Conservation (phyloP, 768 basidiomycete genomes). For the Xerocomellus intermedius region DNA sequence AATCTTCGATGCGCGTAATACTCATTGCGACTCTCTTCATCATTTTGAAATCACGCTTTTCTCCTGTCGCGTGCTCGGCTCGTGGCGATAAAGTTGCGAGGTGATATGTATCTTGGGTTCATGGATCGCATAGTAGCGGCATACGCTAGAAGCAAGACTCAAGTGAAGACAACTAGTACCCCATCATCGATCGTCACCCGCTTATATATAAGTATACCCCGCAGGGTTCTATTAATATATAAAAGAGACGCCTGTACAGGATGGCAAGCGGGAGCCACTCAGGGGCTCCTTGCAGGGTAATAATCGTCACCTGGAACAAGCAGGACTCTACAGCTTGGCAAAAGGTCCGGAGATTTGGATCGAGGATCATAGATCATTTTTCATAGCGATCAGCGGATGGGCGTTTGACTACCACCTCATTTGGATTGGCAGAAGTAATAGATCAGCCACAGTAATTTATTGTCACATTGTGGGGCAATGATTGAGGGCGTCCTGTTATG, state of each 20-base stretch:
- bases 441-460: constrained; percentile 4
- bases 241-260: constrained; percentile 25
- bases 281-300: background rate
- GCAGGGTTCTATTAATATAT: background rate
- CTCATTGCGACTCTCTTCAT: background rate
- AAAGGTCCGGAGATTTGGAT: constrained; percentile 7
- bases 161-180: background rate
- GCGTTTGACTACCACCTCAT: background rate
- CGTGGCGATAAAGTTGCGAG: background rate
- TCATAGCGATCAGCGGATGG: background rate
- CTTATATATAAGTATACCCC: background rate
- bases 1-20: background rate
- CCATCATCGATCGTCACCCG: background rate
- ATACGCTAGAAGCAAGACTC: background rate
- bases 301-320: background rate
- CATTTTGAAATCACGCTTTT: background rate
- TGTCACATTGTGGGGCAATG: background rate
- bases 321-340: constrained; percentile 27
- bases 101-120: background rate
- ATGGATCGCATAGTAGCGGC: background rate
- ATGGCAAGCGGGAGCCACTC: constrained; percentile 13
- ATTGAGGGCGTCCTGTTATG: background rate
- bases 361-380: background rate
- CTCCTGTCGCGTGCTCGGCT: constrained; percentile 2
- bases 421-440: background rate